Base-by-base conservation (phyloP, 2,329 filamentous ascomycete species). In the Nothophoma quercina region DNA sequence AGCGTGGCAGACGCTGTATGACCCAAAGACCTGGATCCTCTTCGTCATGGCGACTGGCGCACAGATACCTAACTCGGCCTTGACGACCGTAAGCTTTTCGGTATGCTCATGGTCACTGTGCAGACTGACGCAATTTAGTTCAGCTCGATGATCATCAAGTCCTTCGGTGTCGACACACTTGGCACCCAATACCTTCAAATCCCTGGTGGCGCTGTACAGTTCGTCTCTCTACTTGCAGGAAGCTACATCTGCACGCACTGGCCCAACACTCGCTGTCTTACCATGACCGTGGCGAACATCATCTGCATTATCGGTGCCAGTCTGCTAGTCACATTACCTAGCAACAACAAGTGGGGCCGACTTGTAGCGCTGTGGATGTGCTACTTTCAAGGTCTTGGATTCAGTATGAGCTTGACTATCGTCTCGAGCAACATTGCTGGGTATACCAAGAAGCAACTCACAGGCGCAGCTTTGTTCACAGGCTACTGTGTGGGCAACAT, bases 131-230 rank as follows among this genome's bases (percentile, higher is more conserved):
- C 15, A 12, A 2, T 18, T 15, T 46, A 77, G 67, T 81, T 82
- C 57, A 77, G 74, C 1, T 79, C 77, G 9, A 72, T 81, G 15
- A 79, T 82, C 44, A 75, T 82, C 44, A 70, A 71, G n/a, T 78
- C 77, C 89, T 76, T 98, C 90, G 16, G 90, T 90, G 63, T 98
- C 96, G 77, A 98, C 87, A 36, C 92, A 83, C 75, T 98, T 89
- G 2, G 95, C 95, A 41, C 95, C 85, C 82, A 84, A 53, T 84
- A 84, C 52, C 78, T 86, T 8, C 82, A 85, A 56, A 86, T 87
- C 46, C 83, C 84, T 0, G 83, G 83, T 13, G 83, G 83, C 16
- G 75, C 74, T 3, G 65, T 76, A 4, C 73, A 77, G 23, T 70
- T 78, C 12, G 48, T 77, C 2, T 64, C 74, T 0, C 66, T 78